Evolutionary conservation across 306 rosid species (phyloP).

Genomic region (Lathyrus oleraceus): DNA sequence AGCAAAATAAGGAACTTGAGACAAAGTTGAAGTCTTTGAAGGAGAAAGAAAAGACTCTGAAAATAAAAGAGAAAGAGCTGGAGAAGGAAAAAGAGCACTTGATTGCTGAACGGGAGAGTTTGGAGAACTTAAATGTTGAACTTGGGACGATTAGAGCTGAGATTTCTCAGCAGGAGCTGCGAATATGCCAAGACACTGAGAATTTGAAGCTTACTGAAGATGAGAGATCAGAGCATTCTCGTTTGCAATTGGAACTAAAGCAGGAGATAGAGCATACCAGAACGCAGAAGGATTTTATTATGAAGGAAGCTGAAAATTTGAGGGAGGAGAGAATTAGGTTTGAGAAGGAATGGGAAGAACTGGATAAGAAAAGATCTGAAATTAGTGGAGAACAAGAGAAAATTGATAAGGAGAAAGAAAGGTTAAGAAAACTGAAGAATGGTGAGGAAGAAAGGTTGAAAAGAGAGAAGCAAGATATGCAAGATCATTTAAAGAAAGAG

Average conservation of each 20-base stretch:
- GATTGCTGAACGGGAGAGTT: conserved; percentile 54
- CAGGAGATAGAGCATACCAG: conserved; percentile 74
- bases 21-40: conserved; percentile 49
- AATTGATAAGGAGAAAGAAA: conserved; percentile 65
- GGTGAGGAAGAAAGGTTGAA: conserved; percentile 68
- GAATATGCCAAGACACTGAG: conserved; percentile 60
- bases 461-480: conserved; percentile 56
- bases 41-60: conserved; percentile 65
- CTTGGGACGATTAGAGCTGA: conserved; percentile 59
- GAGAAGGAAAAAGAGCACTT: conserved; percentile 64
- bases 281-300: conserved; percentile 52
- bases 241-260: conserved; percentile 65
- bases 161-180: conserved; percentile 58
- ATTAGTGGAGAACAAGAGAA: conserved; percentile 46
- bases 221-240: conserved; percentile 76
- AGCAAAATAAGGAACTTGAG: conserved; percentile 70
- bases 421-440: conserved; percentile 49
- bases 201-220: conserved; percentile 54
- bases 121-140: conserved; percentile 58
- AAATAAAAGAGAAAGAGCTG: conserved; percentile 64
- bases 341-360: conserved; percentile 83
- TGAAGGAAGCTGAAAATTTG: conserved; percentile 65
- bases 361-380: conserved; percentile 73
- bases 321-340: conserved; percentile 76
- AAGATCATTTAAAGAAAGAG: conserved; percentile 59